These are phyloP conservation scores for Aspergillus sp. DNA, from an alignment of 2,329 filamentous ascomycete genomes.

Conservation along the genomic window DNA sequence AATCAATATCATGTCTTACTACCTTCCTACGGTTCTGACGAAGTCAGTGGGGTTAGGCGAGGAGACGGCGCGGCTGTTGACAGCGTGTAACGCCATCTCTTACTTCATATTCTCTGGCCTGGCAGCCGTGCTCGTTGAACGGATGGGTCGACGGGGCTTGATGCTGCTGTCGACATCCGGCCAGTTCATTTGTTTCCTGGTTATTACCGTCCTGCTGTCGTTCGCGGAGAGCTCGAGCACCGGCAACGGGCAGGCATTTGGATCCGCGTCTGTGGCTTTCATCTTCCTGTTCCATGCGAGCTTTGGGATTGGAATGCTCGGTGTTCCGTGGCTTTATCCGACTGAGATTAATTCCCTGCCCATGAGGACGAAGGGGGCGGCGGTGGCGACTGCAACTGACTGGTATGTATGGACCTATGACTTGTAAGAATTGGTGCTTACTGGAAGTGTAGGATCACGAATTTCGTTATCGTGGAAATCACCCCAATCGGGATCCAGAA, in stretches of 20 bases:
- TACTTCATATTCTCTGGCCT: constrained; percentile 51
- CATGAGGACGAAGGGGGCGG: constrained; percentile 50
- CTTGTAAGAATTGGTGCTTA: rapidly evolving
- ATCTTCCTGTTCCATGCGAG: constrained; percentile 55
- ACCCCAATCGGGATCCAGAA: constrained; percentile 46
- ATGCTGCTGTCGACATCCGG: constrained; percentile 56
- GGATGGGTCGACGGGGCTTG: constrained; percentile 56
- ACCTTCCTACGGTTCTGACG: constrained; percentile 60
- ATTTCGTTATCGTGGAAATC: constrained; percentile 42
- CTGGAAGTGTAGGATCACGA: constrained; percentile 13
- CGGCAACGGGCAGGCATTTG: neutral
- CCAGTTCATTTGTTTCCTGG: constrained; percentile 52
- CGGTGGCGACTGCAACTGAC: constrained; percentile 50
- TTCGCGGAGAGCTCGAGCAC: constrained; percentile 27
- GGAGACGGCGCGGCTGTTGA: constrained; percentile 54
- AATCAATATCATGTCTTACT: constrained; percentile 44
- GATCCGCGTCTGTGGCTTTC: constrained; percentile 46
- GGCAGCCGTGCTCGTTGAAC: constrained; percentile 50
- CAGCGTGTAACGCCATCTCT: constrained; percentile 54
- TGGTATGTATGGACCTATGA: constrained; percentile 26
- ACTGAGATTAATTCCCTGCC: constrained; percentile 51
- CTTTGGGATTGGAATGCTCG: constrained; percentile 49
- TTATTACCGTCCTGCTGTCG: constrained; percentile 53
- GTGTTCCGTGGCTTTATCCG: constrained; percentile 39
- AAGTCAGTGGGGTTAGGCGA: constrained; percentile 56